These are phyloP conservation scores for Metschnikowia kunwiensis DNA, from an alignment of 805 yeast species.

Conservation along the genomic window DNA sequence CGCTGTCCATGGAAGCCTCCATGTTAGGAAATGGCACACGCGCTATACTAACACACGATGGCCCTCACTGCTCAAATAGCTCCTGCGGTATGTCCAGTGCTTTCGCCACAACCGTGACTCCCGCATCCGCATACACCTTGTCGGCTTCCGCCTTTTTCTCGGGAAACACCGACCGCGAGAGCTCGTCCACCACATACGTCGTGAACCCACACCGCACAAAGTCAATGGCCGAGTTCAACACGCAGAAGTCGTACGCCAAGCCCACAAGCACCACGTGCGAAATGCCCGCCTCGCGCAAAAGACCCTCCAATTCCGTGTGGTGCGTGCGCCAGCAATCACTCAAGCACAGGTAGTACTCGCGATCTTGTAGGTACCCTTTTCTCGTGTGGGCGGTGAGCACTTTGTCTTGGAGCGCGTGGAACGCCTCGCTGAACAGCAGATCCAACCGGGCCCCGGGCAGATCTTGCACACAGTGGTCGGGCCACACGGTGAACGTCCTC, in stretches of 20 bases:
- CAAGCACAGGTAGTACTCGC: constrained; percentile 89
- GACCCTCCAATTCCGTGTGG: constrained; percentile 58
- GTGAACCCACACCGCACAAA: constrained; percentile 58
- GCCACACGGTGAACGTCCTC: constrained; percentile 66
- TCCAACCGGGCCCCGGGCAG: constrained; percentile 67
- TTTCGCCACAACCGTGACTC: constrained; percentile 26
- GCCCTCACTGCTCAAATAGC: not conserved
- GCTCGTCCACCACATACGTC: constrained; percentile 57
- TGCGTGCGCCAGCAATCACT: constrained; percentile 73
- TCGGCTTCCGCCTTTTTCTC: constrained; percentile 38
- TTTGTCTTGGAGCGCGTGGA: constrained; percentile 31
- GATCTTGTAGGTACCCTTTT: constrained; percentile 68
- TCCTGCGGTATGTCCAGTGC: constrained; percentile 2
- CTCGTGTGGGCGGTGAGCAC: constrained; percentile 45
- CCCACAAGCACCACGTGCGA: constrained; percentile 73
- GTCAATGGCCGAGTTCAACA: constrained; percentile 71
- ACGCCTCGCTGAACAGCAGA: constrained; percentile 38
- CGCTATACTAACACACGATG: too few relatives aligned
- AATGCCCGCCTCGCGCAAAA: constrained; percentile 46
- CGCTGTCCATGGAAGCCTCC: too few relatives aligned
- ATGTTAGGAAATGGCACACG: too few relatives aligned
- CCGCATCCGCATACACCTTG: constrained; percentile 26
- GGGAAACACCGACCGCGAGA: constrained; percentile 54
- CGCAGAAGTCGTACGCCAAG: constrained; percentile 85
- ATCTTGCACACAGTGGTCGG: constrained; percentile 82